Conservation (phyloP, 2,329 filamentous ascomycete species). For the Zymoseptoria crescenta region DNA sequence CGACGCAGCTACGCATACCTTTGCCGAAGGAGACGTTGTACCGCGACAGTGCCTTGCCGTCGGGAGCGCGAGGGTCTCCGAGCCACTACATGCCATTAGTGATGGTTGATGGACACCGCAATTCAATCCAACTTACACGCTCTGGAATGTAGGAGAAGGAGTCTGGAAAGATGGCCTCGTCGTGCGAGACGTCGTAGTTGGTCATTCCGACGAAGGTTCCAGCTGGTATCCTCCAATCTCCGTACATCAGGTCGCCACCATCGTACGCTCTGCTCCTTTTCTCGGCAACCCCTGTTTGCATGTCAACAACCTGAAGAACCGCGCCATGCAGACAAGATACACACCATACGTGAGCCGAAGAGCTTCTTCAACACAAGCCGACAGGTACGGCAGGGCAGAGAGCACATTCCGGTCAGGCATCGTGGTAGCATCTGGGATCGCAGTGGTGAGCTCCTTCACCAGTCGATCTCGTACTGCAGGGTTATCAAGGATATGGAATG, state of each 20-base stretch:
- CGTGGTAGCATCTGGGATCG: slow-evolving; percentile 6
- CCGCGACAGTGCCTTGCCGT: slow-evolving; percentile 6
- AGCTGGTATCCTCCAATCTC: slow-evolving; percentile 11
- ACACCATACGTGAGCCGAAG: slow-evolving; percentile 18
- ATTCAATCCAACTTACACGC: background rate
- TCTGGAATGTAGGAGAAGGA: slow-evolving; percentile 9
- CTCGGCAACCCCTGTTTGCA: background rate
- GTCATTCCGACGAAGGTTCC: slow-evolving; percentile 10
- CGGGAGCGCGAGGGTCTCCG: slow-evolving; percentile 4
- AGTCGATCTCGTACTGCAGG: slow-evolving; percentile 30
- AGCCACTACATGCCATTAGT: slow-evolving; percentile 6
- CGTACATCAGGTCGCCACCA: slow-evolving; percentile 8
- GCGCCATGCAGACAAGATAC: background rate
- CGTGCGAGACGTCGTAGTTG: slow-evolving; percentile 9
- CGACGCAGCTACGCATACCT: slow-evolving; percentile 9
- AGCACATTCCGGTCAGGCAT: slow-evolving; percentile 8
- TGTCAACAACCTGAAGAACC: background rate
- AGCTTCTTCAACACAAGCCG: slow-evolving; percentile 8
- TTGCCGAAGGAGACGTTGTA: slow-evolving; percentile 9
- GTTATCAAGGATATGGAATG: slow-evolving; percentile 35
- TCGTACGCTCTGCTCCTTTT: slow-evolving; percentile 3
- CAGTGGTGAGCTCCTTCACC: slow-evolving; percentile 31
- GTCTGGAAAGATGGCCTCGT: slow-evolving; percentile 11
- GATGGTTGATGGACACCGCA: background rate
- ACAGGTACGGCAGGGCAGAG: slow-evolving; percentile 13